Base-by-base conservation (phyloP, 352 stramenopile genomes). In the Globisporangium perplexum region DNA sequence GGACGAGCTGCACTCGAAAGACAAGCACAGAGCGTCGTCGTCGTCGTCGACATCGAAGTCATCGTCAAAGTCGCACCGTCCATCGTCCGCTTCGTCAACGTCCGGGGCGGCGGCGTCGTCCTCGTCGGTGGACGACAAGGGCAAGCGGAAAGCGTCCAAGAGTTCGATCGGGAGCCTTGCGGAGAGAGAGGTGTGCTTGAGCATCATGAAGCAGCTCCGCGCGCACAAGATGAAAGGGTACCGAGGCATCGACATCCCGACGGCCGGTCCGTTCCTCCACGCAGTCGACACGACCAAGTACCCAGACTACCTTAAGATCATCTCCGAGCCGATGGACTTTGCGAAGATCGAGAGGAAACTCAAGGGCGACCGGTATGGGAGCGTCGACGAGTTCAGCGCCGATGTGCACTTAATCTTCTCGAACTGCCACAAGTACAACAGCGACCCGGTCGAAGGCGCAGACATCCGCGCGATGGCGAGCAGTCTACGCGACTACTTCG, bases 351-450 rank as follows among this genome's bases (percentile, higher is more conserved):
- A 94, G 57, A 75, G 77, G 15, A 94, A 94, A 47, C 62, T 94
- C n/a, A 92, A 91, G 57, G 79, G 73, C 15, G 81, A 92, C 60
- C 80, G 84, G 0, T 94, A 94, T 47, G 64, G 62, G 31, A 86
- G 78, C 30, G 61, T 88, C 30, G 81, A 85, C 43, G 82, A 91
- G 50, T 94, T 94, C 56, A 86, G 77, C 45, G 84, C 84, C 10
- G 84, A 94, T 47, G 80, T 94, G 7, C 82, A 93, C 47, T 64
- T 94, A 60, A 93, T 94, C 18, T 93, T 94, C 63, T 89, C 82
- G 28, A 94, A 94, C 53, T 94, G 84, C 39, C 74, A 90, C 70
- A 93, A 93, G 66, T 94, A 94, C 63, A 94, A 94, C 62, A 92
- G 77, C 47, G 84, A 94, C 65, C 84, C 84, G 5, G 59, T 92